Base-by-base conservation (phyloP, 2,329 filamentous ascomycete genomes). In the Alternaria arborescens region DNA sequence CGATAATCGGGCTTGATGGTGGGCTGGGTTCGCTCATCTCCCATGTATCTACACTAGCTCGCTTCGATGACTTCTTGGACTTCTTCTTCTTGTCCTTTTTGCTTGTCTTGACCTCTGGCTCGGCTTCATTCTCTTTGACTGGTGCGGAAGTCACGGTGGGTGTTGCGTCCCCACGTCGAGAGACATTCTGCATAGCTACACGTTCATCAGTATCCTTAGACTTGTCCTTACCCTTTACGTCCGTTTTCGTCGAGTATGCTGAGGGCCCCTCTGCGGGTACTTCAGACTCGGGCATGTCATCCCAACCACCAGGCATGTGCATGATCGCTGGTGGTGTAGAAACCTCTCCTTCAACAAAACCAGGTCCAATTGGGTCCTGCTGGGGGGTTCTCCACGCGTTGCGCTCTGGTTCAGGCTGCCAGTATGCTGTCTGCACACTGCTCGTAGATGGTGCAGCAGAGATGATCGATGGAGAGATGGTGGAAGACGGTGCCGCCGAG, bases 291-390 rank as follows among this genome's bases (percentile, higher is more conserved):
- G 62, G 79, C 43, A 75, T 62, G 7, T 82, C 80, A 42, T 82
- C 75, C 62, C 91, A 93, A 10, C 84, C 80, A 20, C 89, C 90
- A 24, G 89, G 88, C 76, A 90, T 86, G 58, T 86, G 83, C 43
- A 82, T 72, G 14, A 86, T 85, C 68, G 89, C 88, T 4, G 87
- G 85, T 4, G 89, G 88, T 18, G 82, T 80, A 54, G 69, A 64
- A 62, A 69, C 47, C 65, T 77, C 67, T 57, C 66, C 68, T 61
- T 76, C 76, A 16, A 82, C 74, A 62, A 80, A 79, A 18, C 76
- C 78, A 26, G 58, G 68, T 55, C 66, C 74, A 61, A 67, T 75
- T 12, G 61, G 44, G 2, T 55, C 60, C 6, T 62, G 53, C n/a
- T 57, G 32, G 18, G 57, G 51, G 22, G 32, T 10, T 22, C 55